Base-by-base conservation (phyloP, 2,329 filamentous ascomycete species). In the Dactylella cylindrospora region DNA sequence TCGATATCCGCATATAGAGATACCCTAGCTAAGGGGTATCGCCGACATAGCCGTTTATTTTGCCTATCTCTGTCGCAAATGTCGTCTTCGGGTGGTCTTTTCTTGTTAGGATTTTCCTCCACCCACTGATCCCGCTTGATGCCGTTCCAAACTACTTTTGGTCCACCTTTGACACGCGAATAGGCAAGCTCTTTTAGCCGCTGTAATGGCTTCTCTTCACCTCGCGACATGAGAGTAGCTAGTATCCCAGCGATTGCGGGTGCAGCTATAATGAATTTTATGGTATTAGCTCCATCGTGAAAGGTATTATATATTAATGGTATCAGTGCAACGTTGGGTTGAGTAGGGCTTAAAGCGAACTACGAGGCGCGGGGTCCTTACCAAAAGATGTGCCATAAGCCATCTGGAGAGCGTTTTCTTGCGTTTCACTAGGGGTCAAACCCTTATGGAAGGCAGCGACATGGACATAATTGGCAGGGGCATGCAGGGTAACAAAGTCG, bases 91-190 rank as follows among this genome's bases (percentile, higher is more conserved):
- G n/a, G n/a, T n/a, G n/a, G n/a, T n/a, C n/a, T n/a, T n/a, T n/a
- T n/a, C n/a, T n/a, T n/a, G n/a, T n/a, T n/a, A n/a, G n/a, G n/a
- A n/a, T n/a, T n/a, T n/a, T 15, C 35, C 17, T 9, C 20, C 8
- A 38, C 36, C 52, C 52, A 46, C 13, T 19, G 32, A 5, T 17
- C 7, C 13, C 45, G 17, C 2, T n/a, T n/a, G 5, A 54, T 55
- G 1, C 51, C 51, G 15, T 49, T 55, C 13, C 35, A 55, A 13
- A 55, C 19, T 1, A n/a, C 33, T 17, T 45, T 45, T 9, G 51
- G 51, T 4, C 51, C 51, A 6, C 26, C 23, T 9, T 13, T 33
- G 6, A 43, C 31, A 25, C 43, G 15, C 4, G 12, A 29, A 15
- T 49, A 17, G 0, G 36, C 44, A 7, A 22, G 13, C 5, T 29